Conservation (phyloP, 331 rosid genomes). For the Telfairia occidentalis region DNA sequence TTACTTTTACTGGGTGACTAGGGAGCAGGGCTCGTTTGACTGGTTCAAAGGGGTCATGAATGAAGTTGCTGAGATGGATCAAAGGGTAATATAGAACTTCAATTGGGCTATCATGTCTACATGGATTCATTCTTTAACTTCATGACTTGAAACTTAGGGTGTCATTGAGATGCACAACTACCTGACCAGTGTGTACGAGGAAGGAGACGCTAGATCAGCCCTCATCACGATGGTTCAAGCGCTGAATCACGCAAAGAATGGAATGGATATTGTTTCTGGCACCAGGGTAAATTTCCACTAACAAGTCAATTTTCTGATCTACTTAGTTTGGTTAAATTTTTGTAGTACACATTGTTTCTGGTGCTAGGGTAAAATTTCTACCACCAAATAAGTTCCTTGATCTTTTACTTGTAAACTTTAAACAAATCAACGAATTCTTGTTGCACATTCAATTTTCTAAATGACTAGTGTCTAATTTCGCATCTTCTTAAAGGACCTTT, state of each 20-base stretch:
- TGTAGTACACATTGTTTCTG: conserved; percentile 84
- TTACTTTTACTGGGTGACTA: conserved; percentile 96
- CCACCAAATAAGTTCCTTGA: neutral
- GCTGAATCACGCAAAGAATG: conserved; percentile 97
- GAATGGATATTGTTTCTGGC: conserved; percentile 94
- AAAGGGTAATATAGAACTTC: conserved; percentile 49
- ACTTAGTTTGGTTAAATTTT: neutral
- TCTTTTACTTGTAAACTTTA: neutral
- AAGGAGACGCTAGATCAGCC: conserved; percentile 97
- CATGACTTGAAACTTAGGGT: conserved; percentile 47
- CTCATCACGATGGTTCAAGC: conserved; percentile 99
- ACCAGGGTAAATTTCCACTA: conserved; percentile 50
- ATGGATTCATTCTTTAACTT: conserved; percentile 11
- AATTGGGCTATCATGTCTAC: conserved; percentile 18
- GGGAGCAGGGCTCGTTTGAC: conserved; percentile 99
- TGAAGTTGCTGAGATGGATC: conserved; percentile 93
- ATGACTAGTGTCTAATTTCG: neutral
- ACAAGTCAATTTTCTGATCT: neutral
- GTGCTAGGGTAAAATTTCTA: conserved; percentile 76
- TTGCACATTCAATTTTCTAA: neutral
- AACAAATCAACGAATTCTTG: neutral
- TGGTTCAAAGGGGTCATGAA: conserved; percentile 99
- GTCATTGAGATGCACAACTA: conserved; percentile 99
- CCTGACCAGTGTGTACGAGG: conserved; percentile 96
- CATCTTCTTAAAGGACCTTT: neutral